These are phyloP conservation scores for Cyclocybe aegerita DNA, from an alignment of 768 basidiomycete genomes.

Conservation along the genomic window DNA sequence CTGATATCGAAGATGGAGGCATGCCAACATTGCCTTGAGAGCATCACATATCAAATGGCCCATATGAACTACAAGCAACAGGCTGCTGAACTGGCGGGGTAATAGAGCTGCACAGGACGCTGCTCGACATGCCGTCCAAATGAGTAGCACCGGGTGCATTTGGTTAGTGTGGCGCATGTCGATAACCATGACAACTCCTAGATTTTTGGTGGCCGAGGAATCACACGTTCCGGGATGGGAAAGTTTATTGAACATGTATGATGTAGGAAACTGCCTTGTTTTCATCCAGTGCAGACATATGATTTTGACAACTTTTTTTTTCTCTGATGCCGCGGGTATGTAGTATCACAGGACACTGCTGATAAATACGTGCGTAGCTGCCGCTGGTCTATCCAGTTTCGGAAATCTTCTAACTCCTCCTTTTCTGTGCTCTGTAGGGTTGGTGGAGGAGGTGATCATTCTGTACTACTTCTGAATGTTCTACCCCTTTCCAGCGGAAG, in stretches of 20 bases:
- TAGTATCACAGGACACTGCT: no score
- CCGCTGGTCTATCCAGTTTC: no score
- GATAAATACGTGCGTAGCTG: no score
- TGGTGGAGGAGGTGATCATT: no score
- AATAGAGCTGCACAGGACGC: constrained; percentile 72
- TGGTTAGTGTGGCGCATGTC: neutral
- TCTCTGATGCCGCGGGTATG: no score
- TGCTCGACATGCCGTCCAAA: constrained; percentile 68
- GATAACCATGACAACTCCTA: constrained; percentile 17
- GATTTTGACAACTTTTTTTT: neutral
- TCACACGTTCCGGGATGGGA: constrained; percentile 78
- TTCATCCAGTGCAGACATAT: neutral
- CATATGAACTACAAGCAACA: constrained; percentile 84
- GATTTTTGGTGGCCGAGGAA: constrained; percentile 84
- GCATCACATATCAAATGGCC: constrained; percentile 83
- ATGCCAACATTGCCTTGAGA: constrained; percentile 83
- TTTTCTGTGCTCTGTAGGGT: no score
- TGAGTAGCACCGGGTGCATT: constrained; percentile 21
- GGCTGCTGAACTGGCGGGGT: constrained; percentile 73
- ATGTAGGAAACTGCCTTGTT: no score
- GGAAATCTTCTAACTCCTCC: no score
- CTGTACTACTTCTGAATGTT: no score
- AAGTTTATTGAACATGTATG: constrained; percentile 63
- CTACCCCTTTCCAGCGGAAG: no score
- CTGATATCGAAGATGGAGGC: constrained; percentile 77